Base-by-base conservation (phyloP, 805 yeast species). In the Yamadazyma laniorum region DNA sequence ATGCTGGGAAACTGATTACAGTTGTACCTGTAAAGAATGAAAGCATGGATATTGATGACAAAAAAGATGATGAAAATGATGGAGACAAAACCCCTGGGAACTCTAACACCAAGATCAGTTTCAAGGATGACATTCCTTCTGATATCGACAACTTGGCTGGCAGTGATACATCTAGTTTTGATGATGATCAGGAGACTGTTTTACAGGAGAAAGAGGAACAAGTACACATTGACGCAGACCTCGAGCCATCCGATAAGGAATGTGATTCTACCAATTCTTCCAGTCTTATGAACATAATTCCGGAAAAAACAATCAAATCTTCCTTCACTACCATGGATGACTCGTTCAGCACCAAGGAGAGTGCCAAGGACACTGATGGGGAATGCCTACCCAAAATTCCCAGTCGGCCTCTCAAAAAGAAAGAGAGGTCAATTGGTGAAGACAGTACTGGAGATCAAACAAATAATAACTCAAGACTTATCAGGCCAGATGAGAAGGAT, bases 31-130 rank as follows among this genome's bases (percentile, higher is more conserved):
- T n/a, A n/a, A n/a, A n/a, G n/a, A n/a, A n/a, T n/a, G n/a, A n/a
- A n/a, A n/a, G n/a, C n/a, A n/a, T n/a, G n/a, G n/a, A n/a, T 29
- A 12, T 17, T 9, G 32, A 9, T 5, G 38, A 27, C 9, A 18
- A 8, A 3, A 18, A 22, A 21, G 29, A 33, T 12, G 18, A 17
- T 5, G 45, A 29, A 18, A 49, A 37, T 7, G 65, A 60, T 40
- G 65, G 65, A 1, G 66, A 61, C 17, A 56, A 50, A 29, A 61
- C 65, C 2, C 66, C 67, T 2, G 63, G 59, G 3, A 61, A 56
- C 26, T 47, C 61, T 1, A 56, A 53, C 12, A 59, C 62, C 1
- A 61, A 57, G 34, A 45, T 50, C 5, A 40, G 58, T 1, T 55
- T 61, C 43, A 61, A 60, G 38, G 56, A 59, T 39, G 61, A 56